Base-by-base conservation (phyloP, 257 asterid genomes). In the Primulina eburnea region DNA sequence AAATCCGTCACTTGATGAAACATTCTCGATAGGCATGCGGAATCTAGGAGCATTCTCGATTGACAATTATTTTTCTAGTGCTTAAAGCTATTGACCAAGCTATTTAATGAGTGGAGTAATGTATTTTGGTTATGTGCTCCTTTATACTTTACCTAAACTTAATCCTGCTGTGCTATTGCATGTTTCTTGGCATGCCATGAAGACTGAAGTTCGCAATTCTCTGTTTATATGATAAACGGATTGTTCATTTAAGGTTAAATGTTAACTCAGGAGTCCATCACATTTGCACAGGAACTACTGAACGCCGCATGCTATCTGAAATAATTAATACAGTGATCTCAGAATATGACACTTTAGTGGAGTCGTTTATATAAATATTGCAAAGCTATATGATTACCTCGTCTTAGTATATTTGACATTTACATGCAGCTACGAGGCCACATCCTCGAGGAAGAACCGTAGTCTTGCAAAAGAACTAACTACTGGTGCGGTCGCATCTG, bases 381-480 rank as follows among this genome's bases (percentile, higher is more conserved):
- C 11, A 43, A 55, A 14, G n/a, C 24, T 60, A 16, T 29, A 60
- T 34, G 33, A n/a, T 38, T 16, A 33, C 33, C 5, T 33, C n/a
- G 12, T 63, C 57, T 6, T 30, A 60, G 38, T 32, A 65, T 34
- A 60, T 33, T 60, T 55, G 29, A 35, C 30, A 1, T 69, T 65
- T 34, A 14, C 61, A 10, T 84, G 85, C 93, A 92, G 98, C 77
- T 92, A 92, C 69, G 98, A 89, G 82, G 96, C 98, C 66, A 92
- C 98, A 68, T 81, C 96, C 66, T 91, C 98, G 10, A 82, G 88
- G 85, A 92, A 79, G 86, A 87, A 82, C 24, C 97, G 96, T 73
- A 84, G 85, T 72, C 95, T 92, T 34, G 82, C 88, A 8, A 90
- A 89, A 89, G 98, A 92, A 81, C 89, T 92, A 65, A 71, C 82